phyloP scores from a whole-genome alignment of 306 rosid genomes.

The Argentina anserina region DNA sequence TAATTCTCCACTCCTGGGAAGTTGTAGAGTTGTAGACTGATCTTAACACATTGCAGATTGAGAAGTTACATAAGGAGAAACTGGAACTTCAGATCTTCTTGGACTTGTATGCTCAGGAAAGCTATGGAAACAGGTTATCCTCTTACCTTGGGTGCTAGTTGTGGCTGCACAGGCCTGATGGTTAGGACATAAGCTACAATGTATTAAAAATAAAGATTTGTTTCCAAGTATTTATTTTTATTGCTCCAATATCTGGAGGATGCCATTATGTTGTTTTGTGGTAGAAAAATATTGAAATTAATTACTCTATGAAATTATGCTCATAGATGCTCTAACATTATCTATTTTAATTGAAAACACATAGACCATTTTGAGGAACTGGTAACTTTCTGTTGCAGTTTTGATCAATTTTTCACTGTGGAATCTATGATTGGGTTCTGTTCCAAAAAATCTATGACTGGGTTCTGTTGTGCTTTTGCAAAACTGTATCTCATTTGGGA shows the following conservation, averaged over 20 bases:
- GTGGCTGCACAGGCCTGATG: not conserved
- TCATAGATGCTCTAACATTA: not conserved
- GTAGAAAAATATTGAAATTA: too few relatives aligned
- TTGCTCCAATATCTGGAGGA: not conserved
- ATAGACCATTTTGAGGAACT: not conserved
- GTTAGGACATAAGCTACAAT: not conserved
- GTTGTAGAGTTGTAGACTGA: slow-evolving; percentile 7
- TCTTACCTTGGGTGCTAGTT: slow-evolving; percentile 3
- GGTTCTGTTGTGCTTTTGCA: not conserved
- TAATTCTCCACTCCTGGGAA: not conserved
- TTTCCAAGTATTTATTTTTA: not conserved
- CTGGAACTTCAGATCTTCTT: slow-evolving; percentile 60
- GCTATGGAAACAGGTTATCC: slow-evolving; percentile 63
- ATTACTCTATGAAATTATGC: not conserved
- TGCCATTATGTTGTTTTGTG: not conserved
- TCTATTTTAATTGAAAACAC: not conserved
- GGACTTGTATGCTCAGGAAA: slow-evolving; percentile 74
- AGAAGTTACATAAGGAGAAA: slow-evolving; percentile 62
- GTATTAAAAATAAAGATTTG: not conserved
- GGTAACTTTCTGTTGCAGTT: not conserved
- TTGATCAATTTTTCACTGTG: not conserved
- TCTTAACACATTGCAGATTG: slow-evolving; percentile 53
- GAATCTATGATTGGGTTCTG: not conserved
- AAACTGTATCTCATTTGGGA: not conserved
- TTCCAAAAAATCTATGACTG: not conserved